Percentiles rank a stretch among this genome's conserved stretches.
phyloP scores from a whole-genome alignment of 805 yeast genomes.

The Yarrowia yakushimensis region DNA sequence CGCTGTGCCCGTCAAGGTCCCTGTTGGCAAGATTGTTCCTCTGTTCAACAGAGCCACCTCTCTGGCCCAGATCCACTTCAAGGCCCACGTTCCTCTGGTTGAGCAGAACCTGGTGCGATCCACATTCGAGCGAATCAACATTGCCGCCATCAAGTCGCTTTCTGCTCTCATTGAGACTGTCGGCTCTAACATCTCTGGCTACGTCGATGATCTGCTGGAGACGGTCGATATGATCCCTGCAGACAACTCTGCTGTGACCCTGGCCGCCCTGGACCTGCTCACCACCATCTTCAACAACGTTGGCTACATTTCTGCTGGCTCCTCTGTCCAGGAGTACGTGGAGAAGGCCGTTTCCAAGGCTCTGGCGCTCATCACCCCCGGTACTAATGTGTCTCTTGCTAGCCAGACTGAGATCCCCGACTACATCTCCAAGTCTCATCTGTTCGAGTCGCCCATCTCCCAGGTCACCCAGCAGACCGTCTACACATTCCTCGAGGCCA shows the following conservation, averaged over 20 bases:
- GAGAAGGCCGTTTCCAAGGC: background rate
- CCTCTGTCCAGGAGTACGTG: slow-evolving; percentile 21
- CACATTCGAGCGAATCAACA: slow-evolving; percentile 48
- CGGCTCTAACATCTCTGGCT: slow-evolving; percentile 45
- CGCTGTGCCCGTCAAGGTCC: slow-evolving; percentile 54
- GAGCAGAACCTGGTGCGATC: slow-evolving; percentile 48
- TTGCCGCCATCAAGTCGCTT: slow-evolving; percentile 39
- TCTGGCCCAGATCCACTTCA: slow-evolving; percentile 54
- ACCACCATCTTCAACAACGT: slow-evolving; percentile 10
- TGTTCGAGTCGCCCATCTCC: slow-evolving; percentile 27
- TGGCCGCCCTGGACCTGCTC: background rate
- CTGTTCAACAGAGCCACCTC: slow-evolving; percentile 48
- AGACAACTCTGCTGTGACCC: slow-evolving; percentile 14
- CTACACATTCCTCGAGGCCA: slow-evolving; percentile 48
- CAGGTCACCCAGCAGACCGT: slow-evolving; percentile 31
- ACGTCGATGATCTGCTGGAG: slow-evolving; percentile 28
- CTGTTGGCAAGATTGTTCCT: slow-evolving; percentile 55
- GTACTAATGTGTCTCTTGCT: background rate
- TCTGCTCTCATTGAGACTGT: slow-evolving; percentile 42
- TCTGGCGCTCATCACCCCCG: slow-evolving; percentile 21
- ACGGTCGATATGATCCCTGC: slow-evolving; percentile 19
- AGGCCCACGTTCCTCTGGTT: slow-evolving; percentile 37
- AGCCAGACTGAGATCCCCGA: slow-evolving; percentile 27
- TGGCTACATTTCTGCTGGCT: slow-evolving; percentile 13
- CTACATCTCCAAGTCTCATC: slow-evolving; percentile 29